phyloP scores from a whole-genome alignment of 306 rosid genomes.

The Acacia melanoxylon region DNA sequence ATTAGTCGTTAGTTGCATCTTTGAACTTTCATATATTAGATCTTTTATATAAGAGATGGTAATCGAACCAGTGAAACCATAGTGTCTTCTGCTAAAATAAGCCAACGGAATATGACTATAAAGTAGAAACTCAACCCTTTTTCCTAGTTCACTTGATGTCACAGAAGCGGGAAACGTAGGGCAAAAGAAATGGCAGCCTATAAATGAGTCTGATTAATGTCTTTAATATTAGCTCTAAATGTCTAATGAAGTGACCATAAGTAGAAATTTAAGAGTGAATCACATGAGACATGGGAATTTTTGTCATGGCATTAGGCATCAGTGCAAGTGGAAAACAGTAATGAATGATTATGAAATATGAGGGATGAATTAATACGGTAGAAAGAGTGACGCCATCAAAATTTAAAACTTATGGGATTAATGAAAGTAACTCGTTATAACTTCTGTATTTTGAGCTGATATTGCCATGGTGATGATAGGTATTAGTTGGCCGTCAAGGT shows the following conservation, averaged over 20 bases:
- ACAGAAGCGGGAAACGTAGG: too few relatives aligned
- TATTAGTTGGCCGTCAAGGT: slow-evolving; percentile 52
- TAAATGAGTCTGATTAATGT: neutral
- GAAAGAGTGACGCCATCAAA: neutral
- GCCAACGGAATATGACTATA: neutral
- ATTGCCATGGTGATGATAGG: slow-evolving; percentile 18
- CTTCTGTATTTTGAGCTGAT: neutral
- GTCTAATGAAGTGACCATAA: neutral
- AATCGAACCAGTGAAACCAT: neutral
- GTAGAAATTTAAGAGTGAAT: neutral
- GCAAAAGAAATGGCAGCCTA: neutral
- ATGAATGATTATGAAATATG: neutral
- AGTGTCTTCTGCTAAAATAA: neutral
- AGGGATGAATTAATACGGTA: neutral
- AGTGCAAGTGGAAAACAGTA: neutral
- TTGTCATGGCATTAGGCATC: neutral
- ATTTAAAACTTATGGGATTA: neutral
- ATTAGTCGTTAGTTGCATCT: neutral
- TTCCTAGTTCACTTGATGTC: neutral
- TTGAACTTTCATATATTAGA: neutral
- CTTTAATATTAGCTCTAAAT: neutral
- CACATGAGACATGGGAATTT: neutral
- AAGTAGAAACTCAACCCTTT: neutral
- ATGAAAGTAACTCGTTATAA: neutral
- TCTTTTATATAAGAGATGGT: neutral